These are phyloP conservation scores for Cytospora mali DNA, from an alignment of 2,329 filamentous ascomycete species.

Conservation along the genomic window DNA sequence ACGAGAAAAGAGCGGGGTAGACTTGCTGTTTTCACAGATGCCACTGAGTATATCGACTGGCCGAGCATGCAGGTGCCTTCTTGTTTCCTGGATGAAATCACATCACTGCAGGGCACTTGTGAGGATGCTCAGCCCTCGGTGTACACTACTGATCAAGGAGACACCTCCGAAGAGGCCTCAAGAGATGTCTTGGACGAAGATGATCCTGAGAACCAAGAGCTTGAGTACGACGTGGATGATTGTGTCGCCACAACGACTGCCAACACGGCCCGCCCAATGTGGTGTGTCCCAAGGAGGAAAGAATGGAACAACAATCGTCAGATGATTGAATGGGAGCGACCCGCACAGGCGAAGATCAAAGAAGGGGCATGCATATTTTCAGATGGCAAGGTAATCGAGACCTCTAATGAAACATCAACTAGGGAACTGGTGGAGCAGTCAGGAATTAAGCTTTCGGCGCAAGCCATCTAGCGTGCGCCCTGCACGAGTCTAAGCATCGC, in stretches of 20 bases:
- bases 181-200: background rate
- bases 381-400: background rate
- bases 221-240: background rate
- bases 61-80: background rate
- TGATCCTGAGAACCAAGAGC: background rate
- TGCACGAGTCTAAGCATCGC: too few species aligned
- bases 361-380: background rate
- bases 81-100: background rate
- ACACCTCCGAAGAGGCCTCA: background rate
- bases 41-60: conserved; percentile 21
- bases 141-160: background rate
- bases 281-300: background rate
- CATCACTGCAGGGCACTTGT: background rate
- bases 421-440: too few species aligned
- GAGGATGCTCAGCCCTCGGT: background rate
- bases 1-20: conserved; percentile 36
- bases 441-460: too few species aligned
- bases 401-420: too few species aligned
- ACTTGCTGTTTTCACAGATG: conserved; percentile 5
- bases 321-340: background rate
- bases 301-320: background rate
- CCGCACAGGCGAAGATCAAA: background rate
- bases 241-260: background rate
- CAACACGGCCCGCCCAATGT: background rate
- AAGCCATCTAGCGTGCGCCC: too few species aligned